These are phyloP conservation scores for Phytopythium montanum DNA, from an alignment of 352 stramenopile genomes.

Conservation along the genomic window DNA sequence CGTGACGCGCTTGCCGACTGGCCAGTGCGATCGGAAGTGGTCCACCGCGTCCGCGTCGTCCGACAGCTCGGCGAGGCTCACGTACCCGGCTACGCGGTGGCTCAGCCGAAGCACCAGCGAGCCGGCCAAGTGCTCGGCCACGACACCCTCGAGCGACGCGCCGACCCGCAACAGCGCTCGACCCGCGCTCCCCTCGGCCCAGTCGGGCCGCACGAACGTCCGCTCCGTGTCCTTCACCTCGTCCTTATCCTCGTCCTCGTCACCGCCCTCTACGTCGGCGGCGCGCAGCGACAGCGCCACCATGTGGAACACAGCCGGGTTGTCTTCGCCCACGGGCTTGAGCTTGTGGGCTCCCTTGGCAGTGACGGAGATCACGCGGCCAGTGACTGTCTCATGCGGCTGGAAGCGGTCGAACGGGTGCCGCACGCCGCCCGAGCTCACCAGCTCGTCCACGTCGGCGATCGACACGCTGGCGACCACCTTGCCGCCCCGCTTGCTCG, in stretches of 20 bases:
- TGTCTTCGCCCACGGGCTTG: conserved; percentile 74
- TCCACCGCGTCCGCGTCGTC: conserved; percentile 50
- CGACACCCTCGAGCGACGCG: conserved; percentile 58
- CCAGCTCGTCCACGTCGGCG: conserved; percentile 69
- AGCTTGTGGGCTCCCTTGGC: conserved; percentile 84
- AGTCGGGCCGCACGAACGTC: conserved; percentile 66
- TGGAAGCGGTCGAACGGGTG: conserved; percentile 84
- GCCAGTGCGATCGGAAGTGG: conserved; percentile 64
- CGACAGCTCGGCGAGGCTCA: conserved; percentile 67
- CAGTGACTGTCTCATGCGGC: conserved; percentile 66
- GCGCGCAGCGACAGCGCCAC: conserved; percentile 69
- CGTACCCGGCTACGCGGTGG: conserved; percentile 61
- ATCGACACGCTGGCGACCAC: conserved; percentile 75
- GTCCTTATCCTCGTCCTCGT: too few species aligned
- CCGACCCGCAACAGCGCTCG: conserved; percentile 60
- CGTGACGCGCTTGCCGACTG: conserved; percentile 71
- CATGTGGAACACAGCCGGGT: conserved; percentile 69
- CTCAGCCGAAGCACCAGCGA: conserved; percentile 66
- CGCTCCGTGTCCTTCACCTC: too few species aligned
- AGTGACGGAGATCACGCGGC: conserved; percentile 59
- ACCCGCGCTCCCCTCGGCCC: conserved; percentile 63
- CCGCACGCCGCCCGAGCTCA: conserved; percentile 23
- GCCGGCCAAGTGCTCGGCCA: conserved; percentile 59
- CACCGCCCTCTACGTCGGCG: conserved; percentile 35
- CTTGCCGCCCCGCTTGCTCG: conserved; percentile 70